Evolutionary conservation across 371 early-diverging fungal genomes (phyloP), one percentile per base, ranked within the genome.

Genomic region (Rhizomucor pusillus): DNA sequence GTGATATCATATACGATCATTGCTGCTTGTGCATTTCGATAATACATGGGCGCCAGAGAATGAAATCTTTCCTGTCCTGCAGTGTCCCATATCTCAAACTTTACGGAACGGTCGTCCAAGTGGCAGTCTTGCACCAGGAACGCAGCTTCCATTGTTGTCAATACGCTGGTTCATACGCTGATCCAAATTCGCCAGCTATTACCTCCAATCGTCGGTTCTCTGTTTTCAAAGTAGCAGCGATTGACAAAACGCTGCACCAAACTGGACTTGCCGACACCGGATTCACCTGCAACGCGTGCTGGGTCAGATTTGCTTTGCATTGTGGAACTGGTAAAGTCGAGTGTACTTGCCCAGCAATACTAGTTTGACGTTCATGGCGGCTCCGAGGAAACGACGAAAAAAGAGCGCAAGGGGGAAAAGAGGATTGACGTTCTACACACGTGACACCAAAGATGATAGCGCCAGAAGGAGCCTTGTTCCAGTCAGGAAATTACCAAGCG

Each of bases 41-140:
- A 99, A 75, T 99, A 99, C 94, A 96, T 97, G 29, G 97, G 98
- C 23, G 99, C 99, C 49, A 99, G 84, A n/a, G 89, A 89, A 68
- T 89, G 88, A 57, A 87, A 95, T 51, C 95, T 82, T 69, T 95
- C 77, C 79, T 91, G 95, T 47, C 90, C 94, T 24, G 95, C 94
- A 12, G 96, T 95, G 65, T 95, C 96, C 96, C 96, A 95, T 53
- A 92, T 92, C 63, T 93, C 89, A 67, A 92, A 87, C 59, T 89
- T 87, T 48, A 88, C 86, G 14, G 87, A 73, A 50, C 79, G 75
- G 54, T 87, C 86, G 47, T 90, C 87, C 37, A 86, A 51, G 22
- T 67, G 67, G 39, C 86, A 82, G 52, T 84, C 83, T 71, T 90
- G 86, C 18, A 89, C 89, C 60, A 92, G 73, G 61, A 92, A 91